phyloP scores from a whole-genome alignment of 441 rosid genomes.

The Populus hybrid region DNA sequence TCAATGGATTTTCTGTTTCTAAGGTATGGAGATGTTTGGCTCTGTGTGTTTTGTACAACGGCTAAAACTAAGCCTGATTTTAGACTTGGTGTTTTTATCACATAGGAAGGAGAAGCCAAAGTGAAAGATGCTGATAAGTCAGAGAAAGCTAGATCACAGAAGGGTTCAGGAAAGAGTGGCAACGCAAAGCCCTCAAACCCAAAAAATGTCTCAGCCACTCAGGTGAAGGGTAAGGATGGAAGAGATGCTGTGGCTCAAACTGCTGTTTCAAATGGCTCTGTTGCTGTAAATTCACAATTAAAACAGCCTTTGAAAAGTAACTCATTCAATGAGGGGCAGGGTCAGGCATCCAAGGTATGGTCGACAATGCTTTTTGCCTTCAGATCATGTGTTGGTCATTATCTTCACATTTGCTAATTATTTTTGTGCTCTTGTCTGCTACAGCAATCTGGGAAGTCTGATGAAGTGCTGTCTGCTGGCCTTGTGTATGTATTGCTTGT shows the following conservation, averaged over 20 bases:
- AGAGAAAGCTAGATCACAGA: slow-evolving; percentile 37
- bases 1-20: slow-evolving; percentile 35
- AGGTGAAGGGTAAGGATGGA: slow-evolving; percentile 42
- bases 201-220: slow-evolving; percentile 42
- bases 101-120: slow-evolving; percentile 41
- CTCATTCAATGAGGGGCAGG: slow-evolving; percentile 47
- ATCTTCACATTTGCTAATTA: slow-evolving; percentile 22
- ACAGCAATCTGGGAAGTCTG: slow-evolving; percentile 62
- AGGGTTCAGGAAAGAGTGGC: slow-evolving; percentile 45
- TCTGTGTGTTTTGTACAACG: slow-evolving; percentile 5
- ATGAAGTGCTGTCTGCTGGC: slow-evolving; percentile 40
- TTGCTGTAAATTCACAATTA: slow-evolving; percentile 32
- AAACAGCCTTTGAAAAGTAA: slow-evolving; percentile 51
- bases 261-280: slow-evolving; percentile 49
- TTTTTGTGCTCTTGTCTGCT: slow-evolving; percentile 29
- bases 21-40: slow-evolving; percentile 23
- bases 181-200: slow-evolving; percentile 43
- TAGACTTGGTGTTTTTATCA: slow-evolving; percentile 17
- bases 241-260: slow-evolving; percentile 32
- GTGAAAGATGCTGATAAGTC: slow-evolving; percentile 33
- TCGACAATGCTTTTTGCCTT: slow-evolving; percentile 5
- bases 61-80: slow-evolving; percentile 11
- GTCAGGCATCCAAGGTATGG: slow-evolving; percentile 49
- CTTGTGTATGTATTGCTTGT: slow-evolving; percentile 42
- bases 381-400: background rate